phyloP scores from a whole-genome alignment of 805 yeast genomes.

The Candida peoriensis region DNA sequence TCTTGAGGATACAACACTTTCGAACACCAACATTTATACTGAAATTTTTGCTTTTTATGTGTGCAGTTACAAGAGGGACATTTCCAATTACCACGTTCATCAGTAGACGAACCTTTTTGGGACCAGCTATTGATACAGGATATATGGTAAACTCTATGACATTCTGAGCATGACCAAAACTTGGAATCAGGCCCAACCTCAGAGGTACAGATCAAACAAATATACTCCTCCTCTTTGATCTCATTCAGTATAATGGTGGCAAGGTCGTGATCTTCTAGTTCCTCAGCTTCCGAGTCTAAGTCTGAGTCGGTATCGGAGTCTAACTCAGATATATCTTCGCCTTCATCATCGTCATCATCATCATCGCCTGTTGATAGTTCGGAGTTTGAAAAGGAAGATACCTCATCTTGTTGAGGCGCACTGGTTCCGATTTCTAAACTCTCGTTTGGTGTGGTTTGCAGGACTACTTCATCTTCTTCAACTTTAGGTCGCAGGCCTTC shows the following conservation, averaged over 20 bases:
- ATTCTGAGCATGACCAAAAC: conserved; percentile 75
- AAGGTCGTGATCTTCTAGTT: conserved; percentile 25
- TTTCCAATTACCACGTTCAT: conserved; percentile 61
- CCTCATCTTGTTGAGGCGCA: too few species aligned
- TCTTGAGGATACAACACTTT: conserved; percentile 61
- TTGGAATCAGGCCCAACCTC: conserved; percentile 62
- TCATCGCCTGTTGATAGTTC: conserved; percentile 2
- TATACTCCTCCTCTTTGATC: conserved; percentile 62
- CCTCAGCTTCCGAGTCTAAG: neutral
- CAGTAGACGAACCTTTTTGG: conserved; percentile 61
- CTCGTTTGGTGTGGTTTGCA: too few species aligned
- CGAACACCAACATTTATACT: conserved; percentile 86
- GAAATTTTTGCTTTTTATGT: conserved; percentile 42
- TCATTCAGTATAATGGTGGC: conserved; percentile 43
- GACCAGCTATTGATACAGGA: conserved; percentile 90
- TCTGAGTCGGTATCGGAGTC: neutral
- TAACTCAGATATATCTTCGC: neutral
- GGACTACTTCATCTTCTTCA: too few species aligned
- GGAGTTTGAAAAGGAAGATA: too few species aligned
- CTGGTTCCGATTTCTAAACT: too few species aligned
- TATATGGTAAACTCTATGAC: conserved; percentile 81
- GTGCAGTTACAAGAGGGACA: conserved; percentile 77
- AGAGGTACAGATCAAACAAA: conserved; percentile 84
- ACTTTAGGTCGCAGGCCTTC: too few species aligned
- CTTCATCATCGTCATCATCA: conserved; percentile 12